Conservation (phyloP, 2,329 filamentous ascomycete genomes). For the Neoscytalidium dimidiatum region DNA sequence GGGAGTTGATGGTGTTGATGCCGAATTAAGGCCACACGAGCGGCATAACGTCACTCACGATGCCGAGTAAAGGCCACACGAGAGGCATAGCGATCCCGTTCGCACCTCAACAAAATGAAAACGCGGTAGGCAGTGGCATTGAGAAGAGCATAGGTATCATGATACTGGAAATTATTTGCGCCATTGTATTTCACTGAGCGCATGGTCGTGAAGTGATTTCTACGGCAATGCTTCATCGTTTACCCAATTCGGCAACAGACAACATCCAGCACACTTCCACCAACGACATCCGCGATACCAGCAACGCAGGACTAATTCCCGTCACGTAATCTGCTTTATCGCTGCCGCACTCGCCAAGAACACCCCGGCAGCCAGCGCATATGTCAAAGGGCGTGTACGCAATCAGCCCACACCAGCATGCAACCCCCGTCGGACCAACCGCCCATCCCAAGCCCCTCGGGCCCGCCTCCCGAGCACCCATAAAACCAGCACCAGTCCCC, state of each 20-base stretch:
- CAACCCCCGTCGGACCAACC: too few relatives aligned
- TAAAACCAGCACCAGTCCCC: too few relatives aligned
- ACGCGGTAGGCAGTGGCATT: background rate
- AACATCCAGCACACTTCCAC: background rate
- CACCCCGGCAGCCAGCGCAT: too few relatives aligned
- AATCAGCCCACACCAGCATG: too few relatives aligned
- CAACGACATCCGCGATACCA: background rate
- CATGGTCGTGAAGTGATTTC: background rate
- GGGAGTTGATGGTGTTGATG: background rate
- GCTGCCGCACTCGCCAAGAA: too few relatives aligned
- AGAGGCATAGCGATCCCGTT: constrained; percentile 5
- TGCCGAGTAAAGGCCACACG: constrained; percentile 10
- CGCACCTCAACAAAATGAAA: background rate
- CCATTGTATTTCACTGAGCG: too few relatives aligned
- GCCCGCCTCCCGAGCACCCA: too few relatives aligned
- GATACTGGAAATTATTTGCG: background rate
- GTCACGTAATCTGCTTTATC: background rate
- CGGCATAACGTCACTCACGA: background rate
- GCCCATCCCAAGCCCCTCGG: too few relatives aligned
- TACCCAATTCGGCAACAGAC: background rate
- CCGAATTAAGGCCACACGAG: constrained; percentile 6
- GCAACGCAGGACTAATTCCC: background rate
- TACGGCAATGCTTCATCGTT: background rate
- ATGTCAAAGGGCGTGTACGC: too few relatives aligned
- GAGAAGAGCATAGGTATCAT: too few relatives aligned